Evolutionary conservation across 768 basidiomycete species (phyloP).

Genomic region (Crassisporium funariophilum): DNA sequence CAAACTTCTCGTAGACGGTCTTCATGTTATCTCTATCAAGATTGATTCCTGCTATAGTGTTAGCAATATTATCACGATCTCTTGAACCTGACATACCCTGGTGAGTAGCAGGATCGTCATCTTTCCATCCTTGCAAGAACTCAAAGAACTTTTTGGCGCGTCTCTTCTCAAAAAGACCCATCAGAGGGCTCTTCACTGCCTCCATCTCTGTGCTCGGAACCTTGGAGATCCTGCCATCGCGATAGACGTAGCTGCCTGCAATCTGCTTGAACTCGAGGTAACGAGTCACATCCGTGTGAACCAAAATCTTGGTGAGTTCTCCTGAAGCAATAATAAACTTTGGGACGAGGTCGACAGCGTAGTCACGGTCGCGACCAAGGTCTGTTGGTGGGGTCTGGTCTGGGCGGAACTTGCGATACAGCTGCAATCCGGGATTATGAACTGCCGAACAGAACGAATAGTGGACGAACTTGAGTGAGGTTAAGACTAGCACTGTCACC

Average conservation of each 20-base stretch:
- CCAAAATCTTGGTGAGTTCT: slow-evolving; percentile 96
- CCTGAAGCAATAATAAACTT: slow-evolving; percentile 99
- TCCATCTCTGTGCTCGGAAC: slow-evolving; percentile 98
- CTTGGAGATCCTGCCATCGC: slow-evolving; percentile 95
- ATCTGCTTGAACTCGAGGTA: slow-evolving; percentile 99
- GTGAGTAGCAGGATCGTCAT: slow-evolving; percentile 94
- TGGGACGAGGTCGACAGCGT: slow-evolving; percentile 96
- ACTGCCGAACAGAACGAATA: slow-evolving; percentile 1
- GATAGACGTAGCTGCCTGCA: slow-evolving; percentile 96
- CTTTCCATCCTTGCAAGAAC: slow-evolving; percentile 94
- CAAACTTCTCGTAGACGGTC: slow-evolving; percentile 94
- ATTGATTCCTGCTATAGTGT: slow-evolving; percentile 62
- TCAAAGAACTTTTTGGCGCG: slow-evolving; percentile 98
- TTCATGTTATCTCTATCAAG: slow-evolving; percentile 93
- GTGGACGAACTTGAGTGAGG: slow-evolving; percentile 80
- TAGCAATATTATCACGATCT: background rate
- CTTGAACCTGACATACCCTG: slow-evolving; percentile 59
- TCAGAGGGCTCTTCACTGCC: slow-evolving; percentile 90
- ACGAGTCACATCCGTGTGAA: slow-evolving; percentile 97
- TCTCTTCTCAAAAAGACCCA: slow-evolving; percentile 99
- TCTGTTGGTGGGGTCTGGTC: slow-evolving; percentile 75
- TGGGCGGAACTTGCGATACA: slow-evolving; percentile 93
- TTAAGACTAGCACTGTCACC: slow-evolving; percentile 97
- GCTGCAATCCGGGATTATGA: slow-evolving; percentile 45
- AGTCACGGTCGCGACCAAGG: slow-evolving; percentile 96